Conservation (phyloP, 768 basidiomycete genomes). For the Hemileccinum impolitum region DNA sequence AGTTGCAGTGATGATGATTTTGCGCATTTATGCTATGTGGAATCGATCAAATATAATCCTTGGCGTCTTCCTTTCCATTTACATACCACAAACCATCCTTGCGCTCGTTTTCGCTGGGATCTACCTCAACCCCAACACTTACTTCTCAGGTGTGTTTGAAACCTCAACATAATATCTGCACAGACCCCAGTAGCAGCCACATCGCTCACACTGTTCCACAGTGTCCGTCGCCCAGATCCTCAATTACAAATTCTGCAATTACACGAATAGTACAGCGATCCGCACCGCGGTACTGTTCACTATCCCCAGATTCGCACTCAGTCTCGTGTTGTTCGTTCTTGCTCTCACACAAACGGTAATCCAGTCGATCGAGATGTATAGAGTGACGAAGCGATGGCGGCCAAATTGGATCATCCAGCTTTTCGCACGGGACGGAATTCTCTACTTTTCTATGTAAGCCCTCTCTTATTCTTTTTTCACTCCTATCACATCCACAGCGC, state of each 20-base stretch:
- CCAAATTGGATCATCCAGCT: too few species aligned
- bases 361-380: not conserved
- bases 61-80: not conserved
- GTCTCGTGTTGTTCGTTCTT: too few species aligned
- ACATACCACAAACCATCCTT: not conserved
- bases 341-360: not conserved
- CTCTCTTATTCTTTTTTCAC: too few species aligned
- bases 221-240: too few species aligned
- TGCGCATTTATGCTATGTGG: conserved; percentile 5
- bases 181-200: not conserved
- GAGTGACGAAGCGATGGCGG: too few species aligned
- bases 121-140: not conserved
- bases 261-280: too few species aligned
- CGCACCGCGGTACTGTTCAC: too few species aligned
- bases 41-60: not conserved
- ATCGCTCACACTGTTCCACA: too few species aligned
- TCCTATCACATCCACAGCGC: not conserved
- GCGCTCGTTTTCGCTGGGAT: not conserved
- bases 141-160: not conserved
- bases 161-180: not conserved
- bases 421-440: too few species aligned
- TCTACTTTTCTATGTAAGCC: not conserved
- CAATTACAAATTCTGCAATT: too few species aligned
- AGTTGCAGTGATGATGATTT: conserved; percentile 7
- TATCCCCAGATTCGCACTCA: too few species aligned